Percentiles rank a stretch among this genome's conserved stretches.
Evolutionary conservation across 805 yeast genomes (phyloP).

Genomic region (Pichia nanzhaoensis): DNA sequence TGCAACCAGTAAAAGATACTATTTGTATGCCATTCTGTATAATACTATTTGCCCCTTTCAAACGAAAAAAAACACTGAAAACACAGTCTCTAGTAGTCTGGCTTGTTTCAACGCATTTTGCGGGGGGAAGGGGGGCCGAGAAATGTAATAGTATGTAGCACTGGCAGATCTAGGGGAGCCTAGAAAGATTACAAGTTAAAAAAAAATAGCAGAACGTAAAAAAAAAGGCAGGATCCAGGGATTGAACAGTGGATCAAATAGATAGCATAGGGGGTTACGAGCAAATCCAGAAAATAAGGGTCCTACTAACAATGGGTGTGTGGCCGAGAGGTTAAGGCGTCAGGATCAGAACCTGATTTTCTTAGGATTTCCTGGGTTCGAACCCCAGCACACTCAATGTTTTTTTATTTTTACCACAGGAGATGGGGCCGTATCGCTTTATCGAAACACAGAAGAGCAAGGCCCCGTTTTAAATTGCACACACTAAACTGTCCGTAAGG

Average conservation of each 20-base stretch:
- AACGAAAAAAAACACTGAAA: too few species aligned
- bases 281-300: neutral
- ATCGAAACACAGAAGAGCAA: neutral
- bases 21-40: too few species aligned
- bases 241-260: neutral
- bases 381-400: constrained; percentile 19
- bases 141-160: too few species aligned
- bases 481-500: neutral
- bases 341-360: constrained; percentile 22
- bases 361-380: constrained; percentile 20
- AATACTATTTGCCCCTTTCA: too few species aligned
- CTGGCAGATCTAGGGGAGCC: too few species aligned
- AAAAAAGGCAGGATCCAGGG: neutral
- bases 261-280: neutral
- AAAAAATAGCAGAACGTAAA: neutral
- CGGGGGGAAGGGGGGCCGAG: too few species aligned
- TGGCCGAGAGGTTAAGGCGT: constrained; percentile 23
- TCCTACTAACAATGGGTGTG: constrained; percentile 12
- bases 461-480: neutral
- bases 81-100: too few species aligned
- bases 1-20: too few species aligned
- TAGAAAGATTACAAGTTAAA: neutral
- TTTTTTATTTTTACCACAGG: constrained; percentile 3
- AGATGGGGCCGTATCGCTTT: neutral
- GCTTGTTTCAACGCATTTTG: too few species aligned